Percentiles rank a stretch among this genome's conserved stretches.
Evolutionary conservation across 2,329 filamentous ascomycete genomes (phyloP).

Genomic region (Tolypocladium paradoxum): DNA sequence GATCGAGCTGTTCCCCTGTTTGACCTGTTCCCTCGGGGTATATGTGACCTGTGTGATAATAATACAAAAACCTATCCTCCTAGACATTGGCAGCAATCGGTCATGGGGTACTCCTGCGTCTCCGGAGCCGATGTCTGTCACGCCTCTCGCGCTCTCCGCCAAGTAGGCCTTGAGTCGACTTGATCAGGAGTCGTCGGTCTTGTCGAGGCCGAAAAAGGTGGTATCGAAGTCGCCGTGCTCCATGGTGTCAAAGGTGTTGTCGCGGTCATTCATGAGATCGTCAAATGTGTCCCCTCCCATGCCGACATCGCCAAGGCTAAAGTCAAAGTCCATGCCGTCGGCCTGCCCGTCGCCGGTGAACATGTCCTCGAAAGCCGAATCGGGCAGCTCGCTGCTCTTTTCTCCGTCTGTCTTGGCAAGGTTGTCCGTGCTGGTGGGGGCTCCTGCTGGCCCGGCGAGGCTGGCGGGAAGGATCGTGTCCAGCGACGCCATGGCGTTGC

Average conservation of each 20-base stretch:
- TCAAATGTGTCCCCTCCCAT: slow-evolving; percentile 33
- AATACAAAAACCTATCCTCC: not conserved
- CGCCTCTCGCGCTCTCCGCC: not conserved
- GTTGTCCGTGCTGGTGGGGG: not conserved
- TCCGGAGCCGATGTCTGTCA: not conserved
- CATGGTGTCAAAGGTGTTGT: slow-evolving; percentile 27
- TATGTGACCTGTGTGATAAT: not conserved
- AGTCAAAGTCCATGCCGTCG: slow-evolving; percentile 26
- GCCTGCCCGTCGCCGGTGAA: slow-evolving; percentile 33
- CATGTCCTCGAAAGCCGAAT: slow-evolving; percentile 30
- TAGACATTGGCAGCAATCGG: not conserved
- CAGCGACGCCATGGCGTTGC: slow-evolving; percentile 14
- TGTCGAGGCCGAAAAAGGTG: slow-evolving; percentile 31
- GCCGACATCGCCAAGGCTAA: slow-evolving; percentile 17
- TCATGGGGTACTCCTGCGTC: too few species aligned
- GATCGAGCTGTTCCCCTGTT: not conserved
- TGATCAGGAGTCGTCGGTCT: slow-evolving; percentile 11
- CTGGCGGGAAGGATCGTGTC: slow-evolving; percentile 19
- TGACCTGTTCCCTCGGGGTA: not conserved
- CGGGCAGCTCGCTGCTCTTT: slow-evolving; percentile 16
- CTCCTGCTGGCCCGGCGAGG: slow-evolving; percentile 7
- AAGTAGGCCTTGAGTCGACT: not conserved
- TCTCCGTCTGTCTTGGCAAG: slow-evolving; percentile 11
- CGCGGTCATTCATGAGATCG: slow-evolving; percentile 35
- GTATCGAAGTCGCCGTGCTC: slow-evolving; percentile 37